Percentiles rank a stretch among this genome's conserved stretches.
These are phyloP conservation scores for Biancaea sappan DNA, from an alignment of 306 rosid species.

Conservation along the genomic window DNA sequence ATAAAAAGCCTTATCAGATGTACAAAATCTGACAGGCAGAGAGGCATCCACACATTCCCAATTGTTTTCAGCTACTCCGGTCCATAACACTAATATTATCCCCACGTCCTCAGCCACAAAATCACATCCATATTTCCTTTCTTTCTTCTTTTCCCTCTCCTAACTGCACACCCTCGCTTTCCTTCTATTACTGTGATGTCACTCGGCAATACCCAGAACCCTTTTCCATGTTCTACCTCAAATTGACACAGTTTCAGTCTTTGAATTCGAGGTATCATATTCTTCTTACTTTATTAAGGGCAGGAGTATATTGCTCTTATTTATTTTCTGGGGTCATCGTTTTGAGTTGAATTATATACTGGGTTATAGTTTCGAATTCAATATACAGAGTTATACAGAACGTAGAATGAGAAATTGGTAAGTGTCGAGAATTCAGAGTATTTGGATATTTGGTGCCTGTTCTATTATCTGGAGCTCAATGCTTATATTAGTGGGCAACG, in stretches of 20 bases:
- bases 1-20: conserved; percentile 45
- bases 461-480: conserved; percentile 32
- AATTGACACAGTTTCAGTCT: conserved; percentile 30
- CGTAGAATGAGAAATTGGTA: conserved; percentile 30
- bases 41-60: conserved; percentile 62
- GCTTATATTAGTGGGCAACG: conserved; percentile 64
- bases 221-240: conserved; percentile 36
- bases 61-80: conserved; percentile 5
- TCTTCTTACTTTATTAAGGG: conserved; percentile 25
- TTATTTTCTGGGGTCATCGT: conserved; percentile 30
- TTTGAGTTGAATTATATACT: conserved; percentile 26
- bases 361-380: conserved; percentile 10
- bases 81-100: conserved; percentile 43
- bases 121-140: conserved; percentile 19
- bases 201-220: conserved; percentile 21
- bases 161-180: not conserved
- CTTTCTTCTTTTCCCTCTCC: conserved; percentile 18
- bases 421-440: conserved; percentile 29
- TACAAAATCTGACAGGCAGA: conserved; percentile 55
- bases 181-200: conserved; percentile 13
- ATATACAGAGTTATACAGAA: not conserved
- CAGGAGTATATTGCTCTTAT: not conserved
- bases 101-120: conserved; percentile 43
- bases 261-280: conserved; percentile 38
- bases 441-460: conserved; percentile 28